Base-by-base conservation (phyloP, 805 yeast species). In the Lipomyces oligophaga region DNA sequence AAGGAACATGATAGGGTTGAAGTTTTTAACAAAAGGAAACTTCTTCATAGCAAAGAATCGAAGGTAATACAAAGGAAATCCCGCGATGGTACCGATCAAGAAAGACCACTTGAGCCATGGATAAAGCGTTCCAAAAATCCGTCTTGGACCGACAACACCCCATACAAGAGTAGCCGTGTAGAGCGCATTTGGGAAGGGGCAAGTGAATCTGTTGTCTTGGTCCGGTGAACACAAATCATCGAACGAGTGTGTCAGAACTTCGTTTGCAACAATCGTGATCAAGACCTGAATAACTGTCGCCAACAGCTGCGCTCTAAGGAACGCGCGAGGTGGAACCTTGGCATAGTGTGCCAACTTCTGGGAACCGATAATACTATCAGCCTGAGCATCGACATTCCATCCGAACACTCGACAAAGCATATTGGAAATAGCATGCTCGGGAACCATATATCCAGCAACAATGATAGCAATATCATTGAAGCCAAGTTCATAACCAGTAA, bases 81-180 rank as follows among this genome's bases (percentile, higher is more conserved):
- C 49, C 21, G 41, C 41, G 6, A 50, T 6, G 13, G 46, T 50
- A 10, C 61, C 61, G 19, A 43, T 37, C 15, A 55, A 43, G 40
- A 58, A 55, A 10, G 51, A 42, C 31, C 37, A 50, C 41, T 49
- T 56, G 25, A 58, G 31, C 25, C 34, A 21, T 13, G 57, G 53
- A 38, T 58, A 58, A 18, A 55, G 34, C 24, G 46, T 41, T 13
- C 18, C 30, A 28, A 67, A 61, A 13, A 66, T 58, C 21, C 67
- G 59, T 61, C 76, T 76, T 5, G 87, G 85, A 2, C 85, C 85
- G 60, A 80, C 71, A 2, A 70, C 60, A 51, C 82, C 81, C 80
- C 81, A 78, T 43, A 73, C 60, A 25, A 78, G 70, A 5, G 79
- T 72, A 4, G 80, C 76, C 24, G 72, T 63, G 60, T 67, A 75